A percentile compares a stretch with the other conserved stretches of the same genome.
Conservation (phyloP, 805 yeast species). For the Saturnispora hagleri region DNA sequence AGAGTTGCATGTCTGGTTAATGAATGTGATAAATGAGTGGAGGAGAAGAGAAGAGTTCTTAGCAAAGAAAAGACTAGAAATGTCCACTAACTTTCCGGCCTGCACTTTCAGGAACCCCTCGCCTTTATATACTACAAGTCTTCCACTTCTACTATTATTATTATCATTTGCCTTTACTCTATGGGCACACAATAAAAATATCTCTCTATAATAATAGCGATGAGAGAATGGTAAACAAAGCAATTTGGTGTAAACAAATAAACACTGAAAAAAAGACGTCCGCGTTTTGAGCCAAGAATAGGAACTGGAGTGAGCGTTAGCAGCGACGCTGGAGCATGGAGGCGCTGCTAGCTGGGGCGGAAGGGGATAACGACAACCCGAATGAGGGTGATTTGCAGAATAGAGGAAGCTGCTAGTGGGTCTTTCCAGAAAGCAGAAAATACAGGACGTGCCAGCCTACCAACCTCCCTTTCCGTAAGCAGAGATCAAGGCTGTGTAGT, state of each 20-base stretch:
- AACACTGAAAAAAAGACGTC: background rate
- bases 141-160: background rate
- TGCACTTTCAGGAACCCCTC: background rate
- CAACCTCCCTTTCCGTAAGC: background rate
- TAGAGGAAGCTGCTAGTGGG: no score
- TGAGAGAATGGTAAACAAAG: background rate
- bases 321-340: no score
- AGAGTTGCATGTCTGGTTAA: constrained; percentile 11
- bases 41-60: background rate
- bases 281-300: background rate
- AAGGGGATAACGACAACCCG: no score
- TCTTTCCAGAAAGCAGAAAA: no score
- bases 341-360: no score
- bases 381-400: no score
- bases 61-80: background rate
- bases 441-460: no score
- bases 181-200: background rate
- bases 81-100: background rate
- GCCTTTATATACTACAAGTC: background rate
- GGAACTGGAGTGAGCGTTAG: background rate
- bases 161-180: background rate
- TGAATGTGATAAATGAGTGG: background rate
- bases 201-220: background rate
- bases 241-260: background rate
- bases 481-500: background rate